phyloP scores from a whole-genome alignment of 2,329 filamentous ascomycete species.

The Sporothrix mexicana region DNA sequence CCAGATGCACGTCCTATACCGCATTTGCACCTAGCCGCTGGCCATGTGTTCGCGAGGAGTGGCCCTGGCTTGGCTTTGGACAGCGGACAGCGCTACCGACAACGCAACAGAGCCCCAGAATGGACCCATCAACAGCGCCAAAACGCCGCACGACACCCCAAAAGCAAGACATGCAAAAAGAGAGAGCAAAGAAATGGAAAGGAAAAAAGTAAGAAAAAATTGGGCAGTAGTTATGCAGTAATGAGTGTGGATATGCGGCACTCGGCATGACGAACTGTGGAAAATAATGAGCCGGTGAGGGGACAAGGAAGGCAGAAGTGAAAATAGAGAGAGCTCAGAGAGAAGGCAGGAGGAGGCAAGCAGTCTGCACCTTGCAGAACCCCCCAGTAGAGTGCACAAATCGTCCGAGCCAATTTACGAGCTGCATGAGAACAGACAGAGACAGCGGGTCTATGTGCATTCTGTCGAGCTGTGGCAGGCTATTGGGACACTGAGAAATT shows the following conservation, averaged over 20 bases:
- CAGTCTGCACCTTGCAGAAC: background rate
- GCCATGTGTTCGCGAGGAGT: slow-evolving; percentile 17
- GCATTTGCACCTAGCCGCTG: slow-evolving; percentile 18
- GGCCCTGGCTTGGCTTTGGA: background rate
- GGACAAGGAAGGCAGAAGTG: background rate
- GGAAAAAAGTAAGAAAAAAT: background rate
- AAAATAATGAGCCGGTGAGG: background rate
- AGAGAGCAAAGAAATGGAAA: background rate
- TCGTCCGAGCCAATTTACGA: background rate
- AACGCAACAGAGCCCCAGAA: background rate
- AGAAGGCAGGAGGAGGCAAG: slow-evolving; percentile 6
- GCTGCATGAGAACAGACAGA: background rate
- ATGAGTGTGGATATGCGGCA: background rate
- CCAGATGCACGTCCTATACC: slow-evolving; percentile 5
- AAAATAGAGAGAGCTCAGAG: background rate
- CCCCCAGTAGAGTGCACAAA: background rate
- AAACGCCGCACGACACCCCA: background rate
- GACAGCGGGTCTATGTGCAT: background rate
- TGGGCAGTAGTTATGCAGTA: too few species aligned
- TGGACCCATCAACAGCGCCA: background rate
- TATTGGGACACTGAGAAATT: background rate
- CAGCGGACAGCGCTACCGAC: background rate
- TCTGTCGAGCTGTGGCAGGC: background rate
- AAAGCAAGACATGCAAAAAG: background rate
- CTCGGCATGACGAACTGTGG: background rate